A percentile compares a stretch with the other conserved stretches of the same genome.
phyloP scores from a whole-genome alignment of 345 rosid genomes.

The Chamaenerion angustifolium region DNA sequence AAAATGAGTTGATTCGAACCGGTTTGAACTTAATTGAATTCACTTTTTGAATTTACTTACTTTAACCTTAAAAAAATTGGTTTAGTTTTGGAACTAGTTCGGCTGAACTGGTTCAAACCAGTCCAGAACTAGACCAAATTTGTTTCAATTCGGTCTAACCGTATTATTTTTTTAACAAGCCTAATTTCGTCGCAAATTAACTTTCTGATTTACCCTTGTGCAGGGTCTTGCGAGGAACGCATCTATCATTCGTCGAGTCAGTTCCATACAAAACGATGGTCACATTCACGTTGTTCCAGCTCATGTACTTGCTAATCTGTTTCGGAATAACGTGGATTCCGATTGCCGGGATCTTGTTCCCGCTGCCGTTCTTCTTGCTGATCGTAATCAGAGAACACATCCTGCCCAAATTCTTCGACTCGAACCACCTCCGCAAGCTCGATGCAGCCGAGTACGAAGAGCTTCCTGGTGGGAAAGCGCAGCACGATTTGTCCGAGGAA shows the following conservation, averaged over 20 bases:
- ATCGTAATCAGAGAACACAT: conserved; percentile 19
- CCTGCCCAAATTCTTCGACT: conserved; percentile 25
- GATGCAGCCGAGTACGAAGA: conserved; percentile 64
- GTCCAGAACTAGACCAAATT: no score
- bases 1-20: no score
- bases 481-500: background rate
- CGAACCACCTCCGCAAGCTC: conserved; percentile 27
- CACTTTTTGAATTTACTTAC: no score
- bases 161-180: no score
- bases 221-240: conserved; percentile 40
- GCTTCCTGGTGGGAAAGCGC: conserved; percentile 16
- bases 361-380: conserved; percentile 24
- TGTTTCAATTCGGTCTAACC: no score
- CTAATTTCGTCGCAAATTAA: no score
- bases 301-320: conserved; percentile 17
- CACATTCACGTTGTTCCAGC: conserved; percentile 20
- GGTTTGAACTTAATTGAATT: no score
- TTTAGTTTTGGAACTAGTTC: no score
- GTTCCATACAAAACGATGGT: conserved; percentile 21
- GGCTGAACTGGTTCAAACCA: no score
- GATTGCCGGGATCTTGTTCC: conserved; percentile 26
- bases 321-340: conserved; percentile 30
- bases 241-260: conserved; percentile 28
- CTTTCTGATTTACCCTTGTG: no score
- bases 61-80: no score